Evolutionary conservation across 306 rosid species (phyloP), one percentile per base, ranked within the genome.

Genomic region (Rosa chinensis): DNA sequence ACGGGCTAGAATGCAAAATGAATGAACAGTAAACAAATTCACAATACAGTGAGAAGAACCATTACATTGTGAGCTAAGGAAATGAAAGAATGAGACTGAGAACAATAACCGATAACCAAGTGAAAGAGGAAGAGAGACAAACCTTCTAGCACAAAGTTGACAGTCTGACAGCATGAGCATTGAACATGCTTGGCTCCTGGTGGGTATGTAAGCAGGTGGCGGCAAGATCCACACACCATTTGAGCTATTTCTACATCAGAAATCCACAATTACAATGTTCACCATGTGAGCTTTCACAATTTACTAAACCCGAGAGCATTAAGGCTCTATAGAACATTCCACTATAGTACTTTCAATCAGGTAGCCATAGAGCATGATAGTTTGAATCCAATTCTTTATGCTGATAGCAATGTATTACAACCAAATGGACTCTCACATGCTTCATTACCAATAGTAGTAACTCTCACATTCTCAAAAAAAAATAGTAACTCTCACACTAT

Each of bases 191-290:
- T 92, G 74, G 91, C 87, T 77, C 97, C 97, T 23, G 69, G 86
- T 9, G 87, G 87, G 90, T 94, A 91, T 10, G 86, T 82, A 75
- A 94, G 97, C 73, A 94, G 89, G 73, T 81, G 92, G 55, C 81
- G 89, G 79, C 99, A 94, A n/a, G 97, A 85, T 62, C 99, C 99
- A 70, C 99, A 94, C 35, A 94, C 95, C 91, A 94, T 81, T 89
- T 94, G 97, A 77, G 86, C 97, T 85, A 87, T 84, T 79, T 88
- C 97, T 88, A 88, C 81, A 75, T 70, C 81, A 82, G 47, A 77
- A 48, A 62, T 58, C 71, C 75, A 69, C 74, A 62, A 72, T 75
- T 66, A 64, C 73, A 45, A 45, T 5, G 49, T 23, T 64, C 21
- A 78, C 35, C 56, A 66, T 39, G 76, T 73, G 47, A 80, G 52